Evolutionary conservation across 2,329 filamentous ascomycete species (phyloP), one percentile per base, ranked within the genome.

Genomic region (Boeremia exigua): DNA sequence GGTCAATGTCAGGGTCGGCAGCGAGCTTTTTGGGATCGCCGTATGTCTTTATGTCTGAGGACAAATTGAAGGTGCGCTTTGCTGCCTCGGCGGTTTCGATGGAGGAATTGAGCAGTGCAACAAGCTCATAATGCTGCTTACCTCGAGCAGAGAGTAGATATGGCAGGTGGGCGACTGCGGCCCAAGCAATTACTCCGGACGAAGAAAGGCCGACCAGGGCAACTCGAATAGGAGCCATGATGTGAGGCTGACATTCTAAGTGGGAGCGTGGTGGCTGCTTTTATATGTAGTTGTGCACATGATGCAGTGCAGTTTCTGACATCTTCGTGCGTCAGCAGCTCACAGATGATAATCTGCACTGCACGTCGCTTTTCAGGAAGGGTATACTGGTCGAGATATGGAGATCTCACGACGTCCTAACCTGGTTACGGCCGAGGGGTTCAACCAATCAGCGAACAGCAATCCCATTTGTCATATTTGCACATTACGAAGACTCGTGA

Each of bases 141-240:
- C 68, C 70, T 12, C 33, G 55, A 4, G 44, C 78, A 0, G 78
- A 69, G 0, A 82, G 82, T 2, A 88, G 80, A 66, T 87, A 87
- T 0, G 86, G 84, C 0, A 88, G 79, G 63, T 88, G 86, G 2
- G 81, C 84, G 25, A 66, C 62, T 29, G 74, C 77, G 2, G 84
- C 84, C 85, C 85, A 88, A 0, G 80, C 79, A 4, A 78, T 79
- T 28, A 77, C 77, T 45, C 82, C 80, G 1, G 77, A 76, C 49
- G 81, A 74, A 1, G 83, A 86, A 48, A 87, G 82, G 40, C 85
- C 86, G 54, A 86, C 77, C n/a, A 88, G 76, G 28, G 80, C 86
- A 14, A 83, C 72, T 48, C 82, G 81, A 55, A 86, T 84, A 9
- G 79, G 81, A 33, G 81, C 66, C 79, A 84, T 81, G 9, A 10